Percentiles rank a stretch among this genome's conserved stretches.
Evolutionary conservation across 257 asterid genomes (phyloP).

Genomic region (Anisodus acutangulus): DNA sequence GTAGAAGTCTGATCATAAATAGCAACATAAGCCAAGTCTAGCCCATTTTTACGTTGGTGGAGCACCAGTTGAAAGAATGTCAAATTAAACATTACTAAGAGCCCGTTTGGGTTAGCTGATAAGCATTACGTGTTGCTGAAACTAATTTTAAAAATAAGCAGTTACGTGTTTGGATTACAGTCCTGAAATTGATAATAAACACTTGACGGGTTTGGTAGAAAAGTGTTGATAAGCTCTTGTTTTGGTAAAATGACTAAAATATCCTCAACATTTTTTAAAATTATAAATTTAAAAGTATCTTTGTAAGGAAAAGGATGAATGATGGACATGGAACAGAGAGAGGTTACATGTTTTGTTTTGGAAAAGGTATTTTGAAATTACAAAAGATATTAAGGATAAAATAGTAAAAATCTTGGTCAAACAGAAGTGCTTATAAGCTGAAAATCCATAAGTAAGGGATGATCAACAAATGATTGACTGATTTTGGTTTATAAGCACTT

Average conservation of each 20-base stretch:
- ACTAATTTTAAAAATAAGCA: not conserved
- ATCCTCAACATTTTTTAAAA: not conserved
- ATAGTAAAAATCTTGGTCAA: no score
- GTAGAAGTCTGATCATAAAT: constrained; percentile 15
- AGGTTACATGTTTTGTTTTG: not conserved
- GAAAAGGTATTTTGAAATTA: not conserved
- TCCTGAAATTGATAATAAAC: not conserved
- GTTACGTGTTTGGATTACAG: not conserved
- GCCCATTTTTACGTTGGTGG: constrained; percentile 22
- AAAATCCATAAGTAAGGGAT: not conserved
- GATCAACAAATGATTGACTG: not conserved
- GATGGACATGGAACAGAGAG: not conserved
- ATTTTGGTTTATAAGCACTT: not conserved
- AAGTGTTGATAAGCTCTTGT: constrained; percentile 2
- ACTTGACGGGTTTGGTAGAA: not conserved
- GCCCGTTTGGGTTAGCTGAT: no score
- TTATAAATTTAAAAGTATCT: not conserved
- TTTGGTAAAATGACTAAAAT: constrained; percentile 2
- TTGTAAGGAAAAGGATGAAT: not conserved
- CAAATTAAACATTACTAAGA: not conserved
- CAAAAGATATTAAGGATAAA: no score
- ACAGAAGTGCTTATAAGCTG: not conserved
- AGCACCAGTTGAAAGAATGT: constrained; percentile 19
- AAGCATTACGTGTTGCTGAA: not conserved
- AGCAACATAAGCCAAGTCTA: constrained; percentile 3